Conservation (phyloP, 768 basidiomycete genomes). For the Suillus ampliporus region DNA sequence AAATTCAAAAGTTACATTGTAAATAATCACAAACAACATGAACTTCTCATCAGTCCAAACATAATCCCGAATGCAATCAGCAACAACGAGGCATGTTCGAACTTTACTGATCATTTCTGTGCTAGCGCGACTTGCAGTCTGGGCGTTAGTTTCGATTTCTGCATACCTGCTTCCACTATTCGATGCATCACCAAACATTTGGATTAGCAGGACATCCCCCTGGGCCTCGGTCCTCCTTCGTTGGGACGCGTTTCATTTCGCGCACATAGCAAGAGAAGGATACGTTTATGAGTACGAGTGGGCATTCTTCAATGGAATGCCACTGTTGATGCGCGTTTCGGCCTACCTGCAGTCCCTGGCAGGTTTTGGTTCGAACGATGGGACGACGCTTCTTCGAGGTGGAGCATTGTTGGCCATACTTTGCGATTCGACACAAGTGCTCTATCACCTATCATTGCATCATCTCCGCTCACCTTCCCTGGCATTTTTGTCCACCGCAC, state of each 20-base stretch:
- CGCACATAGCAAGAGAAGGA: slow-evolving; percentile 62
- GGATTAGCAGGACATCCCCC: slow-evolving; percentile 3
- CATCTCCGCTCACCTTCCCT: slow-evolving; percentile 60
- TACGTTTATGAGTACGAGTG: slow-evolving; percentile 79
- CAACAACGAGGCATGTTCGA: slow-evolving; percentile 22
- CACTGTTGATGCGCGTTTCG: slow-evolving; percentile 56
- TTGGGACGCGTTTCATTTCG: slow-evolving; percentile 92
- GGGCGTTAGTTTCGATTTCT: slow-evolving; percentile 25
- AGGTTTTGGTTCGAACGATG: slow-evolving; percentile 11
- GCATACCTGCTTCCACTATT: slow-evolving; percentile 28
- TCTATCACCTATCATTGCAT: slow-evolving; percentile 64
- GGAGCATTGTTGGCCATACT: slow-evolving; percentile 45
- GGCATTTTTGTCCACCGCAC: slow-evolving; percentile 62
- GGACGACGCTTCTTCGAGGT: slow-evolving; percentile 40
- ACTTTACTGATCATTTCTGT: slow-evolving; percentile 29
- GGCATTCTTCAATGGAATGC: slow-evolving; percentile 83
- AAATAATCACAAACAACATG: not conserved
- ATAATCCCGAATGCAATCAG: not conserved
- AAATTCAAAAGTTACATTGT: not conserved
- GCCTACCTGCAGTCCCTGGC: slow-evolving; percentile 18
- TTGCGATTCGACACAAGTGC: slow-evolving; percentile 49
- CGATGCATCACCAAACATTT: slow-evolving; percentile 35
- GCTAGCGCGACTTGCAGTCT: slow-evolving; percentile 25
- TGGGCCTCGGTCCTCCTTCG: slow-evolving; percentile 53
- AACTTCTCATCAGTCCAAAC: too few species aligned